Base-by-base conservation (phyloP, 208 protist genomes). In the Acanthamoeba lenticulata region DNA sequence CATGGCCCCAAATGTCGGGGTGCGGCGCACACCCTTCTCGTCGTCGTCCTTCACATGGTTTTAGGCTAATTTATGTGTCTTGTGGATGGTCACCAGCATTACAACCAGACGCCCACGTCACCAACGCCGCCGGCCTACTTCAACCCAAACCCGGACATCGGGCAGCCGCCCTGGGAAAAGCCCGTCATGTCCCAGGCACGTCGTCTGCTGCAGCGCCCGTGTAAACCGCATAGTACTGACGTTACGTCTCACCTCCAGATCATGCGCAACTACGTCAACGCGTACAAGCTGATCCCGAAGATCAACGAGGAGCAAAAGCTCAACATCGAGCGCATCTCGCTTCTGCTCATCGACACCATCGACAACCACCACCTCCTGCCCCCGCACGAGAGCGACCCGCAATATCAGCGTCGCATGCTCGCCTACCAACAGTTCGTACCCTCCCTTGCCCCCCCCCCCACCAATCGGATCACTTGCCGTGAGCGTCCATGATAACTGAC, bases 231-330 rank as follows among this genome's bases (percentile, higher is more conserved):
- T n/a, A n/a, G n/a, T n/a, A n/a, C n/a, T n/a, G 52, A 21, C 52
- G 52, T 60, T 21, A 60, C 52, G 34, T 49, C 11, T 49, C 38
- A n/a, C 19, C 38, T 15, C 38, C 72, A 83, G 72, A 83, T 83
- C 21, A 83, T 83, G 72, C 72, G 72, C 42, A 83, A 83, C 72
- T 83, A 83, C 5, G 72, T 49, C 15, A 83, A 83, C 72, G 72
- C 72, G 72, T 83, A 83, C 42, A 83, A 83, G 72, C 72, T 83
- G 40, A 83, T 83, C 36, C 72, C 72, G 7, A 83, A 83, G 42
- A 83, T 83, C 36, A 83, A n/a, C 42, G 72, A 83, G 42, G 72
- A 52, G 72, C 72, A 83, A 40, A 83, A 83, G 29, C 40, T 32
- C 38, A 83, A 83, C 72, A 83, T 83, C 40, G 72, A 83, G 24